A percentile compares a stretch with the other conserved stretches of the same genome.
phyloP scores from a whole-genome alignment of 768 basidiomycete genomes.

The Mycena leptocephala region DNA sequence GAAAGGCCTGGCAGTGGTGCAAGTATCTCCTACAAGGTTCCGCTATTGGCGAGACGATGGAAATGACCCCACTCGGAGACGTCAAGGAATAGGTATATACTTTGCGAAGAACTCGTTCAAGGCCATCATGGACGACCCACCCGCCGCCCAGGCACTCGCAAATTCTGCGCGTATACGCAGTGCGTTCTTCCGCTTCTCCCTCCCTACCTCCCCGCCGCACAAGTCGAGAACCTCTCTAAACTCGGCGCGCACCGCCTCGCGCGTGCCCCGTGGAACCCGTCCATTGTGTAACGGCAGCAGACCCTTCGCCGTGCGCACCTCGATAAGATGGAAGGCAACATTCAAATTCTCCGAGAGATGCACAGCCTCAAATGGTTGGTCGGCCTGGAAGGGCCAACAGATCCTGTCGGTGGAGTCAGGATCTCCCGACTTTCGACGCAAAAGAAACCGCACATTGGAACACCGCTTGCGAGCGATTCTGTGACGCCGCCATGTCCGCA shows the following conservation, averaged over 20 bases:
- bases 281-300: not conserved
- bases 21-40: too few species aligned
- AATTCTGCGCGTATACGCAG: not conserved
- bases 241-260: not conserved
- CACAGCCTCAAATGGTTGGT: not conserved
- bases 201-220: not conserved
- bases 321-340: conserved; percentile 12
- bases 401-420: not conserved
- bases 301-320: conserved; percentile 7
- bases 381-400: conserved; percentile 25
- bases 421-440: not conserved
- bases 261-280: not conserved
- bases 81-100: too few species aligned
- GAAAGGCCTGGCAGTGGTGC: too few species aligned
- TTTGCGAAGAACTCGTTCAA: not conserved
- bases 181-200: not conserved
- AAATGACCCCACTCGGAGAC: too few species aligned
- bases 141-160: not conserved
- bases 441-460: conserved; percentile 5
- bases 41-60: too few species aligned
- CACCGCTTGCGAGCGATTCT: conserved; percentile 7
- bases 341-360: conserved; percentile 4
- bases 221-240: not conserved
- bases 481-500: conserved; percentile 10
- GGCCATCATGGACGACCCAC: not conserved